phyloP scores from a whole-genome alignment of 148 eudicot genomes.

The Oxyria digyna region DNA sequence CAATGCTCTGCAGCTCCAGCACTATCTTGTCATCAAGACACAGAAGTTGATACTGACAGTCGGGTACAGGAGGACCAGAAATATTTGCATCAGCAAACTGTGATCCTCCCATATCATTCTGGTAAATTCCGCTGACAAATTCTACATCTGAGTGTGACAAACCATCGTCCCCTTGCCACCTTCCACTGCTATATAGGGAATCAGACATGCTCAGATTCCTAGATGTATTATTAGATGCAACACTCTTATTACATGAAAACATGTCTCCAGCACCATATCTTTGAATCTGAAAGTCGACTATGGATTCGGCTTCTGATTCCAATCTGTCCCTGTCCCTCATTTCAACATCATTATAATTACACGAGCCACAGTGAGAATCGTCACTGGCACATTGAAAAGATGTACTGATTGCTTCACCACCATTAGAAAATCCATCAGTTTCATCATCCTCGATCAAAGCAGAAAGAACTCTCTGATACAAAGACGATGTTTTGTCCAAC shows the following conservation, averaged over 20 bases:
- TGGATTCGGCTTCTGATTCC: constrained; percentile 48
- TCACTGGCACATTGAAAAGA: constrained; percentile 47
- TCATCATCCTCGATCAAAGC: constrained; percentile 54
- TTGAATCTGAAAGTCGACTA: constrained; percentile 28
- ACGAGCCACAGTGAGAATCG: constrained; percentile 46
- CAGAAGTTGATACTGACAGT: constrained; percentile 36
- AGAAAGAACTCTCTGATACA: constrained; percentile 45
- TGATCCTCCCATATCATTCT: constrained; percentile 26
- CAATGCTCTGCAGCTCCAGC: constrained; percentile 46
- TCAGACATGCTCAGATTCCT: constrained; percentile 39
- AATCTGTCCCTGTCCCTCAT: constrained; percentile 37
- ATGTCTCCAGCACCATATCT: constrained; percentile 30
- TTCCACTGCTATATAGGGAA: constrained; percentile 43
- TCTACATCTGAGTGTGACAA: constrained; percentile 43
- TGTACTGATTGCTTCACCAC: constrained; percentile 29
- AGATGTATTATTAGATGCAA: constrained; percentile 30
- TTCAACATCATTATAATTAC: constrained; percentile 38
- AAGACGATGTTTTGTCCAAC: constrained; percentile 23
- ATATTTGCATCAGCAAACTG: constrained; percentile 16
- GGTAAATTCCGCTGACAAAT: constrained; percentile 30
- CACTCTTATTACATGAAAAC: constrained; percentile 43
- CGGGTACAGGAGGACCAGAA: constrained; percentile 14
- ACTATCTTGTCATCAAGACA: constrained; percentile 30
- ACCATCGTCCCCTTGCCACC: constrained; percentile 46
- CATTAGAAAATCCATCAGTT: constrained; percentile 25